Evolutionary conservation across 1,284 basidiomycete species (phyloP).

Genomic region (Apiotrichum laibachii): DNA sequence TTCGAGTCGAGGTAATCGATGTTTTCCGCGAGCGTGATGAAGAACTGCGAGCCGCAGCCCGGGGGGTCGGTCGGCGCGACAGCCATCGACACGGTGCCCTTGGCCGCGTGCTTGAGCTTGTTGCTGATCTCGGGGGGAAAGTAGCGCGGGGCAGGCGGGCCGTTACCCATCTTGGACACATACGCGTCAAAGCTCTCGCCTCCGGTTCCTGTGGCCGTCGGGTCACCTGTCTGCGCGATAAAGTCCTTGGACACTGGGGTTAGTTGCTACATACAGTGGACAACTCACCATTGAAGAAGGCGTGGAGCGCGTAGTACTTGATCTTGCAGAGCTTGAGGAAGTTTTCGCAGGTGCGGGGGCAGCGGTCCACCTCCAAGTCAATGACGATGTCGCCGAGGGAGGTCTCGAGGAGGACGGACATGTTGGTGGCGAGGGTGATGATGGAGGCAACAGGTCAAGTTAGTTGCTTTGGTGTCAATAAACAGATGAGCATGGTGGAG

Average conservation of each 20-base stretch:
- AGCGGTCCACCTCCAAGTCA: constrained; percentile 86
- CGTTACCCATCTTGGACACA: constrained; percentile 49
- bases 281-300: constrained; percentile 87
- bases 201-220: constrained; percentile 88
- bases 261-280: neutral
- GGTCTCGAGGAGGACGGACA: constrained; percentile 96
- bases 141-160: constrained; percentile 61
- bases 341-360: constrained; percentile 87
- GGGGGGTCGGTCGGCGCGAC: constrained; percentile 69
- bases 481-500: no score
- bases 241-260: constrained; percentile 87
- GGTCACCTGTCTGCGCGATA: constrained; percentile 90
- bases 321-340: constrained; percentile 96
- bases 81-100: constrained; percentile 94
- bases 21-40: constrained; percentile 84
- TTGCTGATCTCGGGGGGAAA: constrained; percentile 77
- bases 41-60: constrained; percentile 93
- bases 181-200: constrained; percentile 77
- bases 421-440: constrained; percentile 44
- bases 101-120: constrained; percentile 76
- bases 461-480: no score
- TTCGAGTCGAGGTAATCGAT: constrained; percentile 95
- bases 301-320: constrained; percentile 93
- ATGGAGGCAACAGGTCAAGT: neutral
- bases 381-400: constrained; percentile 94